Evolutionary conservation across 2,329 filamentous ascomycete genomes (phyloP).

Genomic region (Xylaria multiplex): DNA sequence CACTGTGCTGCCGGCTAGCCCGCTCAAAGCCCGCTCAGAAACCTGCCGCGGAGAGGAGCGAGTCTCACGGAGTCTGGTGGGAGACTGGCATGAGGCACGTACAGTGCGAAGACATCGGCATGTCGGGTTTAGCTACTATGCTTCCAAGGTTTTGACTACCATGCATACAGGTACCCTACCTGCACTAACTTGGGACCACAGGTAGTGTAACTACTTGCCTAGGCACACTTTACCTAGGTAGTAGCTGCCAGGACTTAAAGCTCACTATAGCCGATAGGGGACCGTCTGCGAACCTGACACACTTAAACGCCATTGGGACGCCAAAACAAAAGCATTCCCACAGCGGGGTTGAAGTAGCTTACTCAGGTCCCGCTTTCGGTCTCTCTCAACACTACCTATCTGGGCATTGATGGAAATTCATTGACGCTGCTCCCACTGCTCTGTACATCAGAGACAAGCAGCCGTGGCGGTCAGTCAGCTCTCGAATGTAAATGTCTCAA

Average conservation of each 20-base stretch:
- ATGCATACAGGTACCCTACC: background rate
- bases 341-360: constrained; percentile 37
- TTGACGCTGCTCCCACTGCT: background rate
- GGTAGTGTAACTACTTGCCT: no score
- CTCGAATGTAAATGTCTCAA: background rate
- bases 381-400: background rate
- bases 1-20: constrained; percentile 20
- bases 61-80: no score
- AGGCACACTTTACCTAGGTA: no score
- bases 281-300: constrained; percentile 15
- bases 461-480: constrained; percentile 15
- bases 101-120: constrained; percentile 16
- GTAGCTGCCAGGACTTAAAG: constrained; percentile 16
- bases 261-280: constrained; percentile 15
- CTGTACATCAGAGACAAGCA: constrained; percentile 2
- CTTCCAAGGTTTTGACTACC: background rate
- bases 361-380: constrained; percentile 37
- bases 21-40: no score
- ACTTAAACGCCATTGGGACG: constrained; percentile 16
- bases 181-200: no score
- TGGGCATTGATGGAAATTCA: background rate
- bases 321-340: constrained; percentile 25
- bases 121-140: no score
- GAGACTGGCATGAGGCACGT: background rate
- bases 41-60: background rate